Evolutionary conservation across 192 early-diverging fungal species (phyloP).

Genomic region (Entophlyctis luteolus): DNA sequence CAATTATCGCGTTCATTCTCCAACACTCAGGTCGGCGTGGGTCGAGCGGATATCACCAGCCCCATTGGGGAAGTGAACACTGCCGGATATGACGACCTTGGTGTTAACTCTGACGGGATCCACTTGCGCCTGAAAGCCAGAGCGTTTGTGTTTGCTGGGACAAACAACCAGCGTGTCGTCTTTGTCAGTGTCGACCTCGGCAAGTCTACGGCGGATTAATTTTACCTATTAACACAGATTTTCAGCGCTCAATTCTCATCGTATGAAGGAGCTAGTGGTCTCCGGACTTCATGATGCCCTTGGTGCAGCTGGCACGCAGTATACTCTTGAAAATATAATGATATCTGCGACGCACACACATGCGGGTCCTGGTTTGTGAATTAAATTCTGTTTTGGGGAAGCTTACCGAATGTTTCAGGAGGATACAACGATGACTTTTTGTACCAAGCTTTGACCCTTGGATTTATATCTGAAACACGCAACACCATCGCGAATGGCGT

Average conservation of each 20-base stretch:
- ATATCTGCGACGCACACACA: conserved; percentile 51
- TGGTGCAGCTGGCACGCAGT: conserved; percentile 21
- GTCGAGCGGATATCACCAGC: conserved; percentile 36
- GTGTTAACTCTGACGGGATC: conserved; percentile 39
- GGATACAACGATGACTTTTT: background rate
- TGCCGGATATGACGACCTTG: conserved; percentile 41
- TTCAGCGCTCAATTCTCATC: background rate
- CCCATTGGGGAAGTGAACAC: conserved; percentile 48
- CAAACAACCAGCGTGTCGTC: conserved; percentile 28
- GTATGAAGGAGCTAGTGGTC: background rate
- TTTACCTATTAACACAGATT: background rate
- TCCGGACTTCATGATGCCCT: conserved; percentile 2
- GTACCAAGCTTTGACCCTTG: conserved; percentile 25
- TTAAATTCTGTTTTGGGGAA: too few relatives aligned
- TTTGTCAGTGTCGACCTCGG: conserved; percentile 39
- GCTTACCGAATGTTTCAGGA: conserved; percentile 10
- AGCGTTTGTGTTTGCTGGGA: conserved; percentile 38
- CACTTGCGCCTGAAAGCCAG: conserved; percentile 12
- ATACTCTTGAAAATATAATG: conserved; percentile 45
- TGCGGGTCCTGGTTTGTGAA: conserved; percentile 38
- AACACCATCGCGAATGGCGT: conserved; percentile 39
- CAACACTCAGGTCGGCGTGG: conserved; percentile 37
- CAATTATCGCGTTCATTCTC: too few relatives aligned
- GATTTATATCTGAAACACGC: conserved; percentile 30
- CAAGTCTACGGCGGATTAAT: conserved; percentile 13